These are phyloP conservation scores for Biscogniauxia marginata DNA, from an alignment of 2,329 filamentous ascomycete genomes.

Conservation along the genomic window DNA sequence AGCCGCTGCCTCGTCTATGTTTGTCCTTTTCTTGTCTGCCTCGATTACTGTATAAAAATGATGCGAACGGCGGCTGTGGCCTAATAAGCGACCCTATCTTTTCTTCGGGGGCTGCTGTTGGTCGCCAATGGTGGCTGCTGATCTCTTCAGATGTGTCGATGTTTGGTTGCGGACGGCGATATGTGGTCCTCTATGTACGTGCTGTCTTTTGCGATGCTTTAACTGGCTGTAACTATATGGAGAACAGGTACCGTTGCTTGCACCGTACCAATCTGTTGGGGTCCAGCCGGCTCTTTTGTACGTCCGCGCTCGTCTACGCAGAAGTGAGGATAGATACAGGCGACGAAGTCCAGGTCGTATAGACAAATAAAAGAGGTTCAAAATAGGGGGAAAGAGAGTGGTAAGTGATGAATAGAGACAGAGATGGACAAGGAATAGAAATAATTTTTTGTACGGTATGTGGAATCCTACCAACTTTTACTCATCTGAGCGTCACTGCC, in stretches of 20 bases:
- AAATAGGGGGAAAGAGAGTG: conserved; percentile 1
- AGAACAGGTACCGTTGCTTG: conserved; percentile 14
- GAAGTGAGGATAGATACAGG: neutral
- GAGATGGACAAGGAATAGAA: conserved; percentile 16
- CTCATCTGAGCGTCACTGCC: conserved; percentile 14
- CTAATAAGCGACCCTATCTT: conserved; percentile 8
- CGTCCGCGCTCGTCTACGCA: neutral
- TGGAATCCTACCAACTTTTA: conserved; percentile 14
- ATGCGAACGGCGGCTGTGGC: neutral
- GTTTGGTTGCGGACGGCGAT: conserved; percentile 19
- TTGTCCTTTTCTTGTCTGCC: neutral
- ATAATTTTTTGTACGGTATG: neutral
- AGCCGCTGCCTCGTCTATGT: neutral
- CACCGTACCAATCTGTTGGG: conserved; percentile 16
- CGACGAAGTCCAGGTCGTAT: neutral
- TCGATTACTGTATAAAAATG: neutral
- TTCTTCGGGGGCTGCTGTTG: conserved; percentile 15
- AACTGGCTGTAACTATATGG: conserved; percentile 11
- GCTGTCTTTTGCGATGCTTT: conserved; percentile 9
- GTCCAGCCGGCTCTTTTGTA: conserved; percentile 13
- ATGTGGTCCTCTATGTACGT: conserved; percentile 26
- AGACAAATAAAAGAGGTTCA: conserved; percentile 4
- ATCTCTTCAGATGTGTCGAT: conserved; percentile 12
- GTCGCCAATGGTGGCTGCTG: conserved; percentile 15
- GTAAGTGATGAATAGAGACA: conserved; percentile 3